Conservation (phyloP, 2,329 filamentous ascomycete species). For the Tympanopsis confertula region DNA sequence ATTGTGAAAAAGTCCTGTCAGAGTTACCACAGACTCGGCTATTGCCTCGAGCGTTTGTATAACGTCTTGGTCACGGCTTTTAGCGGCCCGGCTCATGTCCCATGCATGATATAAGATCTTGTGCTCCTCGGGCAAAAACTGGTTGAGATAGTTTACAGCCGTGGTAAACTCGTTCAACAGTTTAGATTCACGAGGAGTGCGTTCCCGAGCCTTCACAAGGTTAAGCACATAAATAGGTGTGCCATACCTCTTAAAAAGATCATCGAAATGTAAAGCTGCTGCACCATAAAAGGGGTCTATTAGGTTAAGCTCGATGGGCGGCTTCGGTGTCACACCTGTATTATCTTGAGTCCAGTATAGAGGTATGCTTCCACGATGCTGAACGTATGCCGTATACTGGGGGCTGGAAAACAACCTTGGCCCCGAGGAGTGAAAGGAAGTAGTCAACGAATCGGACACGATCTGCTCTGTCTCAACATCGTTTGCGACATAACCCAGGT, state of each 20-base stretch:
- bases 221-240: constrained; percentile 86
- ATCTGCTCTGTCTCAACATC: constrained; percentile 99
- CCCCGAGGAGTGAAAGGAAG: constrained; percentile 87
- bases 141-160: constrained; percentile 84
- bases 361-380: constrained; percentile 92
- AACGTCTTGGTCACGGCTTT: constrained; percentile 83
- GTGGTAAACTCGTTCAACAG: constrained; percentile 76
- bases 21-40: constrained; percentile 72
- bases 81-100: constrained; percentile 95
- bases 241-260: constrained; percentile 86
- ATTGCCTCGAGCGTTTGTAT: constrained; percentile 85
- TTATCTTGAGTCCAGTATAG: constrained; percentile 96
- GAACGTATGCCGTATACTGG: constrained; percentile 89
- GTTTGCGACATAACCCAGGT: constrained; percentile 84
- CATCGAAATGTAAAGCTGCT: constrained; percentile 87
- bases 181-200: constrained; percentile 83
- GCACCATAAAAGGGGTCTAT: constrained; percentile 91
- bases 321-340: constrained; percentile 88
- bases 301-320: constrained; percentile 89
- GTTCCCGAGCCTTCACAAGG: constrained; percentile 77
- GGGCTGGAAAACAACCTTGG: constrained; percentile 77
- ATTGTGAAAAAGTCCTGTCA: constrained; percentile 91
- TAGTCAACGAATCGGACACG: constrained; percentile 85
- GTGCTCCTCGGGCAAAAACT: constrained; percentile 73
- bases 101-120: constrained; percentile 90